phyloP scores from a whole-genome alignment of 2,329 filamentous ascomycete species.

The Akanthomyces muscarius region DNA sequence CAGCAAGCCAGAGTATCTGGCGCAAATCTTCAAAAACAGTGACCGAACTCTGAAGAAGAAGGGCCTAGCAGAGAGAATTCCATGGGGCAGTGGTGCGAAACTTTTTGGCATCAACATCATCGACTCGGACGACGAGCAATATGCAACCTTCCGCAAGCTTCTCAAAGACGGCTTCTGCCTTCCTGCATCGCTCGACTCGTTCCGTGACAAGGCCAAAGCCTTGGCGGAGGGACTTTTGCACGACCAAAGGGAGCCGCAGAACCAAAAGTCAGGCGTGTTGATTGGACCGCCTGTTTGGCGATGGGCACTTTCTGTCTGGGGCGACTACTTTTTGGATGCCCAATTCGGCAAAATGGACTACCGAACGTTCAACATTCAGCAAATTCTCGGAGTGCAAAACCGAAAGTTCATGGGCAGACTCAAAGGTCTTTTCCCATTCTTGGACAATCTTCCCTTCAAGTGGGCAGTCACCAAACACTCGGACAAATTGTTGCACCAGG shows the following conservation, averaged over 20 bases:
- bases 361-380: constrained; percentile 2
- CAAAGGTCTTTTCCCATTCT: constrained; percentile 2
- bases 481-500: neutral
- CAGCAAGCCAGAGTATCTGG: constrained; percentile 1
- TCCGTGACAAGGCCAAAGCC: neutral
- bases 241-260: neutral
- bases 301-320: constrained; percentile 6
- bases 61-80: neutral
- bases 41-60: neutral
- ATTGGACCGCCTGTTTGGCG: neutral
- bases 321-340: constrained; percentile 12
- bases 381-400: neutral
- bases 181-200: neutral
- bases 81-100: neutral
- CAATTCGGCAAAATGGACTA: neutral
- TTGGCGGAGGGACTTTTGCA: neutral
- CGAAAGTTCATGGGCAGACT: neutral
- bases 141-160: neutral
- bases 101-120: constrained; percentile 11
- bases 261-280: neutral
- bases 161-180: constrained; percentile 1
- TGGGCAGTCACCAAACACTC: neutral
- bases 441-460: constrained; percentile 1
- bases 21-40: constrained; percentile 6
- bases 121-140: constrained; percentile 7